Conservation (phyloP, 805 yeast species). For the Candida patagonica region DNA sequence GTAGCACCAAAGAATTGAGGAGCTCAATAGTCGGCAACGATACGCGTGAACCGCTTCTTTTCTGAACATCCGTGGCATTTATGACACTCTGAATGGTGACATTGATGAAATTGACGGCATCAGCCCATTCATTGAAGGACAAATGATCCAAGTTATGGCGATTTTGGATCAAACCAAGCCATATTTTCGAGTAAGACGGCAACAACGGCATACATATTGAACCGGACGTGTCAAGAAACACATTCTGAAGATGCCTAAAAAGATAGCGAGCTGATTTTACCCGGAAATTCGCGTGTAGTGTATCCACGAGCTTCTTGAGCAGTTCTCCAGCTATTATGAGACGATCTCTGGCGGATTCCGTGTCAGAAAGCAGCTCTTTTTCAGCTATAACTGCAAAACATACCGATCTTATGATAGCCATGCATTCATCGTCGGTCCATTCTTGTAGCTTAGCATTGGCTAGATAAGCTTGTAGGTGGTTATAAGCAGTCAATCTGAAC, state of each 20-base stretch:
- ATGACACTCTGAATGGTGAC: background rate
- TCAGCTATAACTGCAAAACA: background rate
- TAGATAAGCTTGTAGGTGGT: conserved; percentile 6
- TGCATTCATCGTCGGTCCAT: conserved; percentile 2
- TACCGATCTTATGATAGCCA: background rate
- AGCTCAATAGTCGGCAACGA: conserved; percentile 8
- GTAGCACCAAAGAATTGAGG: conserved; percentile 2
- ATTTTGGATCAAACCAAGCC: conserved; percentile 11
- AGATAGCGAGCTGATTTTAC: conserved; percentile 3
- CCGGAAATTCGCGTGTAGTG: conserved; percentile 1
- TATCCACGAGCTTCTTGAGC: conserved; percentile 1
- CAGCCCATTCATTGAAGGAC: conserved; percentile 5
- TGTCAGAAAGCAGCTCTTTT: background rate
- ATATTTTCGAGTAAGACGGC: conserved; percentile 12
- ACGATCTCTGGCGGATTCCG: conserved; percentile 6
- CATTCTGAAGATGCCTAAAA: conserved; percentile 1
- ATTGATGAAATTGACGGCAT: background rate
- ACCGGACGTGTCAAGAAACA: background rate
- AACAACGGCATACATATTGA: conserved; percentile 12
- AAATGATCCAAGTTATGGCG: conserved; percentile 18
- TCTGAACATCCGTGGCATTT: background rate
- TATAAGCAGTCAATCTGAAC: conserved; percentile 3
- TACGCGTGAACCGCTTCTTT: background rate
- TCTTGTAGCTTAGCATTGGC: conserved; percentile 1
- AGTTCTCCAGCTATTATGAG: conserved; percentile 9